A percentile compares a stretch with the other conserved stretches of the same genome.
These are phyloP conservation scores for Bimuria novae-zelandiae DNA, from an alignment of 2,329 filamentous ascomycete genomes.

Conservation along the genomic window DNA sequence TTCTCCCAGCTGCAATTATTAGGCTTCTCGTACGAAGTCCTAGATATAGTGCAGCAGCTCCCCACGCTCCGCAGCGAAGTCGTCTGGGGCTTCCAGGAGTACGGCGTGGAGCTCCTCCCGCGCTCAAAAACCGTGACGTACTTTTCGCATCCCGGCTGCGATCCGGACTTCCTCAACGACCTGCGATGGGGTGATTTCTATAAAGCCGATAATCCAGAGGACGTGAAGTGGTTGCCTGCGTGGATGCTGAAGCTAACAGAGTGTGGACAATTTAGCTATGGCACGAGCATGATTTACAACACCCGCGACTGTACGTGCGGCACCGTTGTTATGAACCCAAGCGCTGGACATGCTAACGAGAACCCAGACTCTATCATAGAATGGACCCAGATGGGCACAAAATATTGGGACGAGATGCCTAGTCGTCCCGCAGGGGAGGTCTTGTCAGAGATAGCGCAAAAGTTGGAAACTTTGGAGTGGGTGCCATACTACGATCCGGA, in stretches of 20 bases:
- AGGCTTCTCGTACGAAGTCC: constrained; percentile 10
- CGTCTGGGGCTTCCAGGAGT: constrained; percentile 13
- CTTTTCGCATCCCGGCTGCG: constrained; percentile 4
- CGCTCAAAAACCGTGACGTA: constrained; percentile 11
- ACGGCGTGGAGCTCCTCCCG: constrained; percentile 9
- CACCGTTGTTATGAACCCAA: not conserved
- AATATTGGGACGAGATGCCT: constrained; percentile 11
- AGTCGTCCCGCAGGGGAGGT: constrained; percentile 9
- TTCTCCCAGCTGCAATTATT: constrained; percentile 3
- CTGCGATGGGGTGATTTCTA: constrained; percentile 11
- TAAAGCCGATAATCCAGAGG: constrained; percentile 3
- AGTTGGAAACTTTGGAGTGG: constrained; percentile 13
- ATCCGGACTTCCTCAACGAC: constrained; percentile 7
- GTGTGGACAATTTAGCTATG: constrained; percentile 2
- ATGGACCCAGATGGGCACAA: constrained; percentile 7
- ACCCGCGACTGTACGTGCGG: constrained; percentile 6
- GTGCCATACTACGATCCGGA: constrained; percentile 9
- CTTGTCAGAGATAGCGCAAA: constrained; percentile 3
- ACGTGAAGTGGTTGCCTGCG: constrained; percentile 5
- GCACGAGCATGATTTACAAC: constrained; percentile 11
- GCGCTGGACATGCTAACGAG: not conserved
- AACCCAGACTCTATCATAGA: constrained; percentile 12
- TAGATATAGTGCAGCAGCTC: constrained; percentile 9
- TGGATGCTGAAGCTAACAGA: constrained; percentile 14
- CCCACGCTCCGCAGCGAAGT: constrained; percentile 10